These are phyloP conservation scores for Chytriomyces confervae DNA, from an alignment of 192 early-diverging fungal species.

Conservation along the genomic window DNA sequence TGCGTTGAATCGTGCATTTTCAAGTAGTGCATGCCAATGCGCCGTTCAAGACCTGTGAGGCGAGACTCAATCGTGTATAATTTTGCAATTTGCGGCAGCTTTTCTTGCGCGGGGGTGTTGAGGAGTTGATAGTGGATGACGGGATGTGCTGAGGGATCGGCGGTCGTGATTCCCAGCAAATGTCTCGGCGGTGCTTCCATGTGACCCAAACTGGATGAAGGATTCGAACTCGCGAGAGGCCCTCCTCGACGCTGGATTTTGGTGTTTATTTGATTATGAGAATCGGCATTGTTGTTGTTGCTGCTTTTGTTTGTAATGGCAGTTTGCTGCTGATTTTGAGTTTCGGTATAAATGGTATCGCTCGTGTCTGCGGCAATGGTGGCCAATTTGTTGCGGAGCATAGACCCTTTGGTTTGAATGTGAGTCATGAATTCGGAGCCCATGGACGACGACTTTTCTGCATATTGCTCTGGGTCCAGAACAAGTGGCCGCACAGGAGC, in stretches of 20 bases:
- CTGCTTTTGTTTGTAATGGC: background rate
- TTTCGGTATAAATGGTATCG: background rate
- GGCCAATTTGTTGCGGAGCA: conserved; percentile 1
- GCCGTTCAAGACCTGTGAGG: conserved; percentile 17
- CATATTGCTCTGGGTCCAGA: background rate
- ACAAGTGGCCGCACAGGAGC: background rate
- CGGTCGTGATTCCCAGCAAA: background rate
- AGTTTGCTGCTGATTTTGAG: background rate
- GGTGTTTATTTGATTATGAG: background rate
- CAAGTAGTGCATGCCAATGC: conserved; percentile 20
- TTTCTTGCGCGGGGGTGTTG: background rate
- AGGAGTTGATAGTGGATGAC: conserved; percentile 16
- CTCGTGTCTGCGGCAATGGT: conserved; percentile 1
- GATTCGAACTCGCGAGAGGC: background rate
- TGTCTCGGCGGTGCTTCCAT: background rate
- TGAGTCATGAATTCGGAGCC: background rate
- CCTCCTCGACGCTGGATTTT: background rate
- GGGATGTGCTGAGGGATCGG: background rate
- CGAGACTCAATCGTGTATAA: background rate
- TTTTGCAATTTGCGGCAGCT: background rate
- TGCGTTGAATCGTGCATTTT: conserved; percentile 11
- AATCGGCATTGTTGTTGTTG: background rate
- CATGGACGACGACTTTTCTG: background rate
- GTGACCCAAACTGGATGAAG: background rate
- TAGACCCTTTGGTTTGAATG: background rate